Conservation (phyloP, 495 filamentous ascomycete species). For the Paragyromitra xinjiangensis region DNA sequence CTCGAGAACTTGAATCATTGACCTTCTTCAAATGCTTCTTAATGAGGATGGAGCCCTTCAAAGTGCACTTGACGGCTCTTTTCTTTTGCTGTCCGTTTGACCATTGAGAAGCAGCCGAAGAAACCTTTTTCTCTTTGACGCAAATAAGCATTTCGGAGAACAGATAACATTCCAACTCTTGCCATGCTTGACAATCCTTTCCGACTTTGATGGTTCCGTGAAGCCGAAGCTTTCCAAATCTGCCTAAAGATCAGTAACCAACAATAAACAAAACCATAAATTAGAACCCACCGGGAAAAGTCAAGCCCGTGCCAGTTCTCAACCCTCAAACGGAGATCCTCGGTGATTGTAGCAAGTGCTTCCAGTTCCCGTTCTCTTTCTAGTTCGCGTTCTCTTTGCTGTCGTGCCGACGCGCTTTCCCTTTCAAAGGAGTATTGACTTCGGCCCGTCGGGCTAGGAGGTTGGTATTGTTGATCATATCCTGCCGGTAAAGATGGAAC, state of each 20-base stretch:
- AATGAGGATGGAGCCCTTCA: constrained; percentile 98
- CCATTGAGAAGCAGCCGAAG: constrained; percentile 67
- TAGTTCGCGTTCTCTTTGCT: constrained; percentile 52
- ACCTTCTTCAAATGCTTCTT: constrained; percentile 97
- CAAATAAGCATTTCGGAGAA: constrained; percentile 99
- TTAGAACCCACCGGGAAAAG: constrained; percentile 73
- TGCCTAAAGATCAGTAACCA: constrained; percentile 57
- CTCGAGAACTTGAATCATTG: constrained; percentile 67
- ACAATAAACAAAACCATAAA: constrained; percentile 18
- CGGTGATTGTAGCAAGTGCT: constrained; percentile 82
- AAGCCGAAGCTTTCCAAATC: constrained; percentile 91
- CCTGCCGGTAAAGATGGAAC: constrained; percentile 64
- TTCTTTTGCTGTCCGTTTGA: constrained; percentile 66
- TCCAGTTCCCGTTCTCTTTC: constrained; percentile 61
- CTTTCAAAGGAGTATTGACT: constrained; percentile 56
- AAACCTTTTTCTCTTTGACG: constrained; percentile 91
- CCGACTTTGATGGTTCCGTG: constrained; percentile 93
- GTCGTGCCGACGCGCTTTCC: constrained; percentile 57
- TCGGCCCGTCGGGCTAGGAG: constrained; percentile 54
- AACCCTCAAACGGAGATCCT: constrained; percentile 82
- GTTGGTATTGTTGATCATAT: constrained; percentile 52
- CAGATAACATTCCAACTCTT: constrained; percentile 96
- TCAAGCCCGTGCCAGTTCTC: constrained; percentile 99
- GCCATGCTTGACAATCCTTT: constrained; percentile 97
- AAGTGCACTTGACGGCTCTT: constrained; percentile 73